These are phyloP conservation scores for Cutaneotrichosporon sp. DNA, from an alignment of 1,284 basidiomycete genomes.

Conservation along the genomic window DNA sequence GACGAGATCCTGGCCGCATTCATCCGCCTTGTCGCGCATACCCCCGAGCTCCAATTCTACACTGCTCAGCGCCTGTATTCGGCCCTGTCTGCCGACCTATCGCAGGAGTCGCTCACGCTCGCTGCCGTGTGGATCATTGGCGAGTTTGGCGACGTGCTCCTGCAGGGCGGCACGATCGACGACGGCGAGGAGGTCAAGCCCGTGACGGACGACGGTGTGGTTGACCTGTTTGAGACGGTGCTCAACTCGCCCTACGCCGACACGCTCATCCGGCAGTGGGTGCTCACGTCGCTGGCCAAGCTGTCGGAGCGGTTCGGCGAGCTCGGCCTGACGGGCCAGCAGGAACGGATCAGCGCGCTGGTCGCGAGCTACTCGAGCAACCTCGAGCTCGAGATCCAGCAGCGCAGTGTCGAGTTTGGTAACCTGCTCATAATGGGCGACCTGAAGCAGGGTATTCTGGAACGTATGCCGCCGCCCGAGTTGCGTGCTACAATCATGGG, in stretches of 20 bases:
- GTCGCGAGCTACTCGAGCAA: constrained; percentile 72
- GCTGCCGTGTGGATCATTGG: constrained; percentile 94
- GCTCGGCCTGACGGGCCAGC: constrained; percentile 57
- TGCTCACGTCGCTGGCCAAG: constrained; percentile 85
- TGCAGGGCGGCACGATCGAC: constrained; percentile 83
- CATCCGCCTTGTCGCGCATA: constrained; percentile 92
- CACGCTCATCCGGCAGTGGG: constrained; percentile 84
- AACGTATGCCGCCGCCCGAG: constrained; percentile 97
- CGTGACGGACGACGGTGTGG: constrained; percentile 70
- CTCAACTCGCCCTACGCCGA: constrained; percentile 94
- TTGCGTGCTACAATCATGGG: constrained; percentile 90
- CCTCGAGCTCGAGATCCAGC: constrained; percentile 90
- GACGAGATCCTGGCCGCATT: constrained; percentile 95
- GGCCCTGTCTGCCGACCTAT: constrained; percentile 84
- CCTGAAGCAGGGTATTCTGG: constrained; percentile 81
- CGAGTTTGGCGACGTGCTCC: constrained; percentile 87
- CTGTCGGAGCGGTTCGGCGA: constrained; percentile 66
- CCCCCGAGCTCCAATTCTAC: constrained; percentile 93
- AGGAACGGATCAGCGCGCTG: constrained; percentile 70
- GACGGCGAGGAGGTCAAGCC: constrained; percentile 69
- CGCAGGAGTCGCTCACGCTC: constrained; percentile 90
- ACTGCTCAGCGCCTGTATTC: constrained; percentile 88
- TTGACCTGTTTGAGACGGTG: constrained; percentile 80
- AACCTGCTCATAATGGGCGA: constrained; percentile 69
- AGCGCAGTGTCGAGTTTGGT: constrained; percentile 91